phyloP scores from a whole-genome alignment of 2,329 filamentous ascomycete genomes.

The Pseudomassariella vexata region DNA sequence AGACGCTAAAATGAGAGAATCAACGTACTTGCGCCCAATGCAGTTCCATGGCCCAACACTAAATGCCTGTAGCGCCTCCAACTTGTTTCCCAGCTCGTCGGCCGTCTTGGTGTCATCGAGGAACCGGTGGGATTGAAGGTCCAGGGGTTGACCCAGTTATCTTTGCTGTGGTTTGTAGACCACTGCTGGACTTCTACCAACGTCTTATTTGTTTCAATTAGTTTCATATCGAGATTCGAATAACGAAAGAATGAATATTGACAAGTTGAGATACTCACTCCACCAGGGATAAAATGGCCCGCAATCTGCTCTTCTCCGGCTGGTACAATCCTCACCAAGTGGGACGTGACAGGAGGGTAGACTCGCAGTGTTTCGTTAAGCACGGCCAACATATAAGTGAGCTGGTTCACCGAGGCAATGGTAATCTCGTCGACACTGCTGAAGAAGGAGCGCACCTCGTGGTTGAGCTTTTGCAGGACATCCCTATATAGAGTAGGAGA shows the following conservation, averaged over 20 bases:
- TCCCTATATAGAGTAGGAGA: constrained; percentile 24
- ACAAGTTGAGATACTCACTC: constrained; percentile 17
- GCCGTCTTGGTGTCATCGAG: constrained; percentile 19
- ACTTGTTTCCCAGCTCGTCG: constrained; percentile 20
- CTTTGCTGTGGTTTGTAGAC: constrained; percentile 27
- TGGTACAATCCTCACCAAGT: constrained; percentile 16
- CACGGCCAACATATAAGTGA: constrained; percentile 34
- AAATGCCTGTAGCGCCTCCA: constrained; percentile 28
- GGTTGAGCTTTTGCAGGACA: constrained; percentile 23
- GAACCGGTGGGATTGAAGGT: constrained; percentile 33
- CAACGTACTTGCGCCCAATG: constrained; percentile 31
- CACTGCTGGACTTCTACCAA: constrained; percentile 30
- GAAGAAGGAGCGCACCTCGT: constrained; percentile 34
- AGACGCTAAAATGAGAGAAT: background rate
- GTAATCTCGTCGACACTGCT: constrained; percentile 29
- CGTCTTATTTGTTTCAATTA: no score
- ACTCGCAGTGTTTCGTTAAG: constrained; percentile 37
- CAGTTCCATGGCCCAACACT: constrained; percentile 31
- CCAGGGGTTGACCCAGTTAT: constrained; percentile 32
- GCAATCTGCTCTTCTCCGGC: constrained; percentile 15
- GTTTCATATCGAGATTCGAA: no score
- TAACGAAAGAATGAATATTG: no score
- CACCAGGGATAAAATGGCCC: constrained; percentile 18
- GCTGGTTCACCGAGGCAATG: constrained; percentile 23
- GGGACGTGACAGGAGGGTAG: constrained; percentile 27